Evolutionary conservation across 345 rosid species (phyloP).

Genomic region (Dovyalis caffra): DNA sequence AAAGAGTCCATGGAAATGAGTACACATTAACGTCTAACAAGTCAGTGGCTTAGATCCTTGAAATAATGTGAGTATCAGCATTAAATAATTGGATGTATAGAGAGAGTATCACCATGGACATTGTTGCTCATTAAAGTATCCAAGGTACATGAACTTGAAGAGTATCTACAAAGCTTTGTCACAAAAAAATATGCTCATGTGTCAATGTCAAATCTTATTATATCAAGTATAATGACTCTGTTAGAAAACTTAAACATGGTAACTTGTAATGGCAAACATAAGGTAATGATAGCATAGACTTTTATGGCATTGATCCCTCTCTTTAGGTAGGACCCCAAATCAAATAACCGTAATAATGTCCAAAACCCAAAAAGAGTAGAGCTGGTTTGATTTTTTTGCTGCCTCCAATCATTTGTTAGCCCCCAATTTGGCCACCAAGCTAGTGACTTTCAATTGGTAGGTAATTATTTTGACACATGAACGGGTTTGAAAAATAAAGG

Average conservation of each 20-base stretch:
- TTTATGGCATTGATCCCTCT: conserved; percentile 35
- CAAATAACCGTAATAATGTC: conserved; percentile 18
- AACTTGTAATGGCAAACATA: conserved; percentile 63
- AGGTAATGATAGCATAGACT: conserved; percentile 51
- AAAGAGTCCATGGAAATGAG: background rate
- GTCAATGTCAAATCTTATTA: conserved; percentile 43
- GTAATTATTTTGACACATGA: conserved; percentile 32
- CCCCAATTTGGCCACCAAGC: conserved; percentile 32
- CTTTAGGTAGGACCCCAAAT: conserved; percentile 37
- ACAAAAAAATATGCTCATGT: conserved; percentile 38
- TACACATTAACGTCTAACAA: background rate
- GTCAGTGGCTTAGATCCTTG: conserved; percentile 8
- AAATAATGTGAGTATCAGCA: background rate
- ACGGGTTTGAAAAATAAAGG: conserved; percentile 15
- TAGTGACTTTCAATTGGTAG: conserved; percentile 23
- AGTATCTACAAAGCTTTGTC: conserved; percentile 9
- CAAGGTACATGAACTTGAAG: conserved; percentile 2
- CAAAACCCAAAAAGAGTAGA: conserved; percentile 6
- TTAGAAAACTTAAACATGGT: conserved; percentile 27
- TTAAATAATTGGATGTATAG: background rate
- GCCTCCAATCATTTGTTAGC: conserved; percentile 47
- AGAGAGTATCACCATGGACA: too few relatives aligned
- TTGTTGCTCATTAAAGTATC: background rate
- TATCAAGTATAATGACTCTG: conserved; percentile 24
- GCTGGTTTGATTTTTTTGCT: conserved; percentile 34